phyloP scores from a whole-genome alignment of 257 asterid genomes.

The Solanum sejunctum region DNA sequence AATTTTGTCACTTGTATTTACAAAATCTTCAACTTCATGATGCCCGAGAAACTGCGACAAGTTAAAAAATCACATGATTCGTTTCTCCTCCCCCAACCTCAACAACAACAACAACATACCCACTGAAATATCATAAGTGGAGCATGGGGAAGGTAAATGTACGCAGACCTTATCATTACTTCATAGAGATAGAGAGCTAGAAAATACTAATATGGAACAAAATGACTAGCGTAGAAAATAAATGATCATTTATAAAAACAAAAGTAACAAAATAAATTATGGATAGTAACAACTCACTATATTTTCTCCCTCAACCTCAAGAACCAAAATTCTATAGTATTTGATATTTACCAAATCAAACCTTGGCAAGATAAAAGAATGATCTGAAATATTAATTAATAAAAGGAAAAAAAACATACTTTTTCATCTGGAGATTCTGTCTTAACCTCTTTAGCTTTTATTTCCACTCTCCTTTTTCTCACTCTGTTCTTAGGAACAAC shows the following conservation, averaged over 20 bases:
- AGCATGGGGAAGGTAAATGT: no score
- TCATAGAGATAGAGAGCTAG: no score
- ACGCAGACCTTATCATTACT: no score
- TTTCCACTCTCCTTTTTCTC: background rate
- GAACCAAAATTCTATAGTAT: background rate
- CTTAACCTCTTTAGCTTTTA: background rate
- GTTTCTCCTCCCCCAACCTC: background rate
- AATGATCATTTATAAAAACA: no score
- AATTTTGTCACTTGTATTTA: background rate
- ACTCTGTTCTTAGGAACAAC: background rate
- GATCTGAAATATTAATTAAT: background rate
- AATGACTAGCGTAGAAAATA: no score
- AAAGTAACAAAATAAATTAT: no score
- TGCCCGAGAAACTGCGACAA: background rate
- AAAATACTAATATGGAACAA: no score
- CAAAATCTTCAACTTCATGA: background rate
- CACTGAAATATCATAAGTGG: no score
- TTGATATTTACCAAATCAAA: background rate
- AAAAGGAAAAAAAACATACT: background rate
- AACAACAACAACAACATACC: background rate
- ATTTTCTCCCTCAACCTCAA: background rate
- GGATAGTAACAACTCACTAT: no score
- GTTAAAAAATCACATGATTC: background rate
- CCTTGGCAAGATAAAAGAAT: background rate
- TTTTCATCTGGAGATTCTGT: background rate